Conservation (phyloP, 148 eudicot genomes). For the Euryodendron excelsum region DNA sequence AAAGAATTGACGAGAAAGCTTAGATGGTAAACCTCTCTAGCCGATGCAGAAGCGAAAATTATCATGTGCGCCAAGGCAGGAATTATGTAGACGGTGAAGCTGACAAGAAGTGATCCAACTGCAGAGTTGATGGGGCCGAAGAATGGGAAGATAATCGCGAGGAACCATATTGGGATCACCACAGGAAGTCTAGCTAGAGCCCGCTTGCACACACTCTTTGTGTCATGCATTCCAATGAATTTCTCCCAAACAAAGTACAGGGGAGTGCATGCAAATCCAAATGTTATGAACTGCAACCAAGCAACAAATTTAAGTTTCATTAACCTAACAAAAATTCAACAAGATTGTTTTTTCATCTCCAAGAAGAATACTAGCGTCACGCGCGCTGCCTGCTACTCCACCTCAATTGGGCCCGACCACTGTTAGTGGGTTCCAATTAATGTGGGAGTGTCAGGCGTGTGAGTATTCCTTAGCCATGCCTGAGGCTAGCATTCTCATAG, state of each 20-base stretch:
- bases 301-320: not conserved
- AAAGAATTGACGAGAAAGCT: not conserved
- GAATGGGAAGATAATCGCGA: constrained; percentile 81
- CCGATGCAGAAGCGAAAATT: constrained; percentile 52
- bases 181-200: constrained; percentile 76
- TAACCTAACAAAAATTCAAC: too few species aligned
- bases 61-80: constrained; percentile 80
- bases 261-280: constrained; percentile 89
- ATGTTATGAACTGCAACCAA: constrained; percentile 66
- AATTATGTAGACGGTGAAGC: constrained; percentile 84
- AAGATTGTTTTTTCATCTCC: too few species aligned
- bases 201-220: constrained; percentile 57
- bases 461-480: too few species aligned
- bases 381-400: too few species aligned
- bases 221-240: constrained; percentile 57
- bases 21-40: constrained; percentile 49
- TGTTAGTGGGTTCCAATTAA: too few species aligned
- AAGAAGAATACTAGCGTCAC: too few species aligned
- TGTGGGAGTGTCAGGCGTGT: too few species aligned
- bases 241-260: constrained; percentile 87
- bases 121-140: constrained; percentile 93
- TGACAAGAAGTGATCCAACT: constrained; percentile 77
- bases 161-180: constrained; percentile 76
- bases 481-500: too few species aligned
- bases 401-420: too few species aligned